These are phyloP conservation scores for Mucor plumbeus DNA, from an alignment of 371 early-diverging fungal species.

Conservation along the genomic window DNA sequence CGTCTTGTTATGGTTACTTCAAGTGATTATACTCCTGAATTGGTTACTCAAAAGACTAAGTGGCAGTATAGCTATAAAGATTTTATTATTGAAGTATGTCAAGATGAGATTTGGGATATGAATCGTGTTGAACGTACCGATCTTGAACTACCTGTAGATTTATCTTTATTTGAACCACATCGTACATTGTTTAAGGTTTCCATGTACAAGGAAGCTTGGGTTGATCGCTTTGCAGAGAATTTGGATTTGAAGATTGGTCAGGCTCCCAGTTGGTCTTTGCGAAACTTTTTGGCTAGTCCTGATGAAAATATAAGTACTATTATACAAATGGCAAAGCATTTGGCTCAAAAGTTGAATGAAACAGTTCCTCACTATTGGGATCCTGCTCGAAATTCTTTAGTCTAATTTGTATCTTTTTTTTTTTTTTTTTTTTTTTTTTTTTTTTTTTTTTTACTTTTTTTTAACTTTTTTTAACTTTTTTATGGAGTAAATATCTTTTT, in stretches of 20 bases:
- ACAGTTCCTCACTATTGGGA: slow-evolving; percentile 42
- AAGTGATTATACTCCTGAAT: slow-evolving; percentile 29
- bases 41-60: slow-evolving; percentile 44
- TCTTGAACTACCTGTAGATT: slow-evolving; percentile 37
- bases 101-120: slow-evolving; percentile 52
- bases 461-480: too few species aligned
- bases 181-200: slow-evolving; percentile 42
- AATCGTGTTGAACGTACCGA: slow-evolving; percentile 19
- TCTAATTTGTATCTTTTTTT: neutral
- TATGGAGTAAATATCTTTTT: too few species aligned
- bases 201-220: slow-evolving; percentile 42
- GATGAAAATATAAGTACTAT: slow-evolving; percentile 35
- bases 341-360: slow-evolving; percentile 27
- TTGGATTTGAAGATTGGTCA: slow-evolving; percentile 43
- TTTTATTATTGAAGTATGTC: slow-evolving; percentile 43
- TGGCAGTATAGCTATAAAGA: slow-evolving; percentile 44
- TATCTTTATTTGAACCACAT: slow-evolving; percentile 28
- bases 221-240: slow-evolving; percentile 44
- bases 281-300: slow-evolving; percentile 34
- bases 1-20: slow-evolving; percentile 33
- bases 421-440: too few species aligned
- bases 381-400: slow-evolving; percentile 11
- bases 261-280: slow-evolving; percentile 44
- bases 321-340: slow-evolving; percentile 32
- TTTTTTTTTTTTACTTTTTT: too few species aligned